Base-by-base conservation (phyloP, 2,329 filamentous ascomycete genomes). In the Cladosporium halotolerans region DNA sequence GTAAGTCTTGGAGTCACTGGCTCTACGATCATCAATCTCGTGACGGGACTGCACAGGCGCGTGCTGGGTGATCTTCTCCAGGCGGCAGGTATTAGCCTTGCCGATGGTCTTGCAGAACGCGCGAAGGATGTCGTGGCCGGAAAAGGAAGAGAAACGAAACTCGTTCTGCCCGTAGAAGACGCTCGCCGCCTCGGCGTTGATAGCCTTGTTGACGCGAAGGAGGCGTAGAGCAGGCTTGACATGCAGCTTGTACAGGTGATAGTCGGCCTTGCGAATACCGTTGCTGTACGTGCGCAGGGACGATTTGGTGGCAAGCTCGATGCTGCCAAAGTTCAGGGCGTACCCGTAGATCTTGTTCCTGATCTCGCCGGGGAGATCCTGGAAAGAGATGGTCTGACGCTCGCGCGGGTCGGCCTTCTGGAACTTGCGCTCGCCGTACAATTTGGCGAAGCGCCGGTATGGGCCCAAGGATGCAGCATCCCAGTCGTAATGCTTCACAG, bases 101-200 rank as follows among this genome's bases (percentile, higher is more conserved):
- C 52, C 53, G 42, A 57, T 57, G 9, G 49, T 43, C 23, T 33
- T 42, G 44, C 41, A 44, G 32, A 55, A 57, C 43, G 38, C 36
- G 39, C n/a, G 8, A 3, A 55, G 38, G 16, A 44, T 34, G 36
- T 52, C 40, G 28, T 41, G 55, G 23, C 60, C 56, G 23, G 45
- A 31, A 16, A 51, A 18, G 16, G 57, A 54, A 33, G 55, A 53
- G 42, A 58, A 61, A 2, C 54, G 50, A 68, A 79, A 79, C 31
- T 69, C 68, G 62, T 76, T 74, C 9, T 62, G 60, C 7, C 68
- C 67, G 59, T 78, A 79, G 16, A 78, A 68, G 4, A 77, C 64
- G 13, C 67, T 62, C 0, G 60, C 60, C 1, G 69, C 70, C 66
- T 76, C 74, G 9, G 58, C 23, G 60, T 71, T 59, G 53, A 73